Evolutionary conservation across 2,329 filamentous ascomycete genomes (phyloP), one percentile per base, ranked within the genome.

Genomic region (Elsinoe perseae): DNA sequence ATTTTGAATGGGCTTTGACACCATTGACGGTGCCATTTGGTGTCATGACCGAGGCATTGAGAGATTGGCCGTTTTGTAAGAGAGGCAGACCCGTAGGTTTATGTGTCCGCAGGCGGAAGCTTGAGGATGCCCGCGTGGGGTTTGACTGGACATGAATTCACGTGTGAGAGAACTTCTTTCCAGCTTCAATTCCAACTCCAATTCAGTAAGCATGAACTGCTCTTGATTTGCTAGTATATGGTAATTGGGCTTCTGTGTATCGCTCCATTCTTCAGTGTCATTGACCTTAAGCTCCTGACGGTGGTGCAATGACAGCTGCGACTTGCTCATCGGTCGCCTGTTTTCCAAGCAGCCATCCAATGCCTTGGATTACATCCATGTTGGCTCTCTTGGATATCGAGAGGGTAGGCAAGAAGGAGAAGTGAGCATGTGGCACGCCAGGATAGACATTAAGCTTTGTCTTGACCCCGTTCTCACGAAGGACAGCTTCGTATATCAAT

Each of bases 401-500:
- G 21, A 66, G 48, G 40, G 66, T 66, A 5, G 67, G 67, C 52
- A 70, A 63, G 54, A 69, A 66, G 28, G 61, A 59, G 46, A 64
- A 66, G 50, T 79, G 61, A 64, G 69, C 71, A 64, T 77, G 75
- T 6, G 72, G 72, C 54, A 73, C 65, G 0, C 74, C 74, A 0
- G 66, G 59, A 61, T 73, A 76, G 4, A 75, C 62, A 59, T 77
- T 71, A 10, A 79, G 36, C 50, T 67, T 70, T 1, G 76, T 78
- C 61, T 68, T 62, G 6, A 78, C 68, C 4, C 66, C 71, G 1
- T 75, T 70, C 54, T 75, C 73, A 28, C 71, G 66, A 57, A 81
- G 61, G 2, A 75, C 62, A 36, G 70, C 64, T 60, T 79, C 77
- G 59, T 80, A 81, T 0, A 81, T 73, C 44, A 82, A 59, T 0